These are phyloP conservation scores for Cyclotella sp. DNA, from an alignment of 108 stramenopile species.

Conservation along the genomic window DNA sequence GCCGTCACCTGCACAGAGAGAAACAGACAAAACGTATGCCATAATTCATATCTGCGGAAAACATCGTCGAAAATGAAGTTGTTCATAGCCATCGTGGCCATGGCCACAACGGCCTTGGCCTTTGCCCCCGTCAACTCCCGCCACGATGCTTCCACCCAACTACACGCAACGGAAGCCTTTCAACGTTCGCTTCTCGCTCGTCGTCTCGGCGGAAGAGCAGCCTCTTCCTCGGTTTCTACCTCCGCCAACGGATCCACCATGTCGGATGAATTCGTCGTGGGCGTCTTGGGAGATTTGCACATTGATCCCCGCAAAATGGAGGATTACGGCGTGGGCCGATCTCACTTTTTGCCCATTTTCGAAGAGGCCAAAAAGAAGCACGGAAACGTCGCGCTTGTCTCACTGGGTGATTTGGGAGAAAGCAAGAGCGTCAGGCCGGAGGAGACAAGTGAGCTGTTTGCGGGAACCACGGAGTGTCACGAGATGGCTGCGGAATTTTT, in stretches of 20 bases:
- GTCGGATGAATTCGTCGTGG: slow-evolving; percentile 56
- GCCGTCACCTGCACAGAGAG: no score
- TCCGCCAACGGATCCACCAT: background rate
- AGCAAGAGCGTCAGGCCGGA: slow-evolving; percentile 50
- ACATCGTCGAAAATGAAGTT: no score
- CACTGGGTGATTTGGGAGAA: slow-evolving; percentile 61
- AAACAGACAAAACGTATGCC: no score
- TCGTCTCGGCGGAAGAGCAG: background rate
- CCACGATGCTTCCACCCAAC: no score
- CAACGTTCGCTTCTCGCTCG: slow-evolving; percentile 10
- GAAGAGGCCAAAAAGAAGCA: slow-evolving; percentile 65
- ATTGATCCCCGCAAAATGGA: slow-evolving; percentile 85
- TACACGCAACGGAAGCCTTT: slow-evolving; percentile 4
- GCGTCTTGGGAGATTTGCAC: slow-evolving; percentile 85
- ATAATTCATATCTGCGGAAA: no score
- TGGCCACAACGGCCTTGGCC: no score
- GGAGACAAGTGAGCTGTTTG: slow-evolving; percentile 55
- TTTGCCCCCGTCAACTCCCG: no score
- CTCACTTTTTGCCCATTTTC: slow-evolving; percentile 58
- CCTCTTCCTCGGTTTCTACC: background rate
- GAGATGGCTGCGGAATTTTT: slow-evolving; percentile 68
- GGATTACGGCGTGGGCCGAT: slow-evolving; percentile 60
- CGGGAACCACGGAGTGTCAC: slow-evolving; percentile 74
- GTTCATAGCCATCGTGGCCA: no score
- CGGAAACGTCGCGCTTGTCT: slow-evolving; percentile 57